Evolutionary conservation across 345 rosid genomes (phyloP).

Genomic region (Pugionium cornutum): DNA sequence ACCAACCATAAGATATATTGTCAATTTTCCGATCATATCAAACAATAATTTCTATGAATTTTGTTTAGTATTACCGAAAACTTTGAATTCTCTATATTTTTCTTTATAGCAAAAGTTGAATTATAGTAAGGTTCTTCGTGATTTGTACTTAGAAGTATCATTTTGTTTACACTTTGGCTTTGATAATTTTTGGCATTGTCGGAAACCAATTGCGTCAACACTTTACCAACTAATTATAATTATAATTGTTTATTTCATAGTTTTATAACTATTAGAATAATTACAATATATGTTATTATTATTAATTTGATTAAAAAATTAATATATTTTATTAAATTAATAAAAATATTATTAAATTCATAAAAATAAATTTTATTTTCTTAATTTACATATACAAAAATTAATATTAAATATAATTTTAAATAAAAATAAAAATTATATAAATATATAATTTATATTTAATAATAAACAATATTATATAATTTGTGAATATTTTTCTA

Average conservation of each 20-base stretch:
- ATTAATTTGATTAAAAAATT: too few species aligned
- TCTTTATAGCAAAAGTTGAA: background rate
- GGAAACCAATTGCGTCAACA: slow-evolving; percentile 14
- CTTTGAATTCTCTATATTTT: background rate
- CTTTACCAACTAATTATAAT: background rate
- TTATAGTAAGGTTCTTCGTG: background rate
- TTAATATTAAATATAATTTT: too few species aligned
- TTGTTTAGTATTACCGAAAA: slow-evolving; percentile 25
- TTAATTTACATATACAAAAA: too few species aligned
- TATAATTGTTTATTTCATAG: background rate
- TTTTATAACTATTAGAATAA: too few species aligned
- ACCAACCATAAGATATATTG: slow-evolving; percentile 12
- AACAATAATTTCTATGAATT: slow-evolving; percentile 4
- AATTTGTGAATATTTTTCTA: too few species aligned
- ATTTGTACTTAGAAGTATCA: background rate
- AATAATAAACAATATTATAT: too few species aligned
- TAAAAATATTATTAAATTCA: too few species aligned
- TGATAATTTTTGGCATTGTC: slow-evolving; percentile 2
- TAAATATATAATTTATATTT: too few species aligned
- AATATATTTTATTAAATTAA: too few species aligned
- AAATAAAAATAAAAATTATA: too few species aligned
- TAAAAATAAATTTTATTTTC: too few species aligned
- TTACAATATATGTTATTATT: too few species aligned
- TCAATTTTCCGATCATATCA: background rate
- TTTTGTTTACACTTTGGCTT: slow-evolving; percentile 19